These are phyloP conservation scores for Xylaria sp. DNA, from an alignment of 2,329 filamentous ascomycete species.

Conservation along the genomic window DNA sequence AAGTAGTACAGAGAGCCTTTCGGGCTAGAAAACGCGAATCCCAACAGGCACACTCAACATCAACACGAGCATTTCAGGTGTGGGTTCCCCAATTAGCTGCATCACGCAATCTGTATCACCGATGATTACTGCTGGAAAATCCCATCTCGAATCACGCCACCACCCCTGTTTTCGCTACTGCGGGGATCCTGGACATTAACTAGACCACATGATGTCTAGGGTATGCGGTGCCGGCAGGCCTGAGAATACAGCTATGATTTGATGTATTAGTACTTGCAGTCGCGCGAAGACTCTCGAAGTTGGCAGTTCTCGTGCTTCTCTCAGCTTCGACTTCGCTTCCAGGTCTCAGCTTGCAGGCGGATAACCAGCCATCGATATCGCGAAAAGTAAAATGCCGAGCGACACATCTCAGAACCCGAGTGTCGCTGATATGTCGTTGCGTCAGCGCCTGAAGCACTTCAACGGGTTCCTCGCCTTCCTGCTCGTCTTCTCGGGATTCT, in stretches of 20 bases:
- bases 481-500: slow-evolving; percentile 1
- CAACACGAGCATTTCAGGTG: too few species aligned
- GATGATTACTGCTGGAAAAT: too few species aligned
- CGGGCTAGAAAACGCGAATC: too few species aligned
- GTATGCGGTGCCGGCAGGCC: background rate
- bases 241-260: background rate
- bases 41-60: too few species aligned
- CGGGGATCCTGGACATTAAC: background rate
- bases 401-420: background rate
- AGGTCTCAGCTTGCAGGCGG: background rate
- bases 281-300: background rate
- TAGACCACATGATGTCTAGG: background rate
- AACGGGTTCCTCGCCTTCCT: background rate
- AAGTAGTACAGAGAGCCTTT: too few species aligned
- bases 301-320: background rate
- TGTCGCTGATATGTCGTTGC: background rate
- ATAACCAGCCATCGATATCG: background rate
- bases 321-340: background rate
- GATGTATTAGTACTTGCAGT: background rate
- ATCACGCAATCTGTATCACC: too few species aligned
- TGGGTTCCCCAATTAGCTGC: too few species aligned
- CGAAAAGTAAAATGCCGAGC: background rate
- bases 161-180: background rate
- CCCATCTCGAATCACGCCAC: too few species aligned
- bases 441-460: background rate